A percentile compares a stretch with the other conserved stretches of the same genome.
Evolutionary conservation across 2,329 filamentous ascomycete genomes (phyloP).

Genomic region (Aspergillus chevalieri): DNA sequence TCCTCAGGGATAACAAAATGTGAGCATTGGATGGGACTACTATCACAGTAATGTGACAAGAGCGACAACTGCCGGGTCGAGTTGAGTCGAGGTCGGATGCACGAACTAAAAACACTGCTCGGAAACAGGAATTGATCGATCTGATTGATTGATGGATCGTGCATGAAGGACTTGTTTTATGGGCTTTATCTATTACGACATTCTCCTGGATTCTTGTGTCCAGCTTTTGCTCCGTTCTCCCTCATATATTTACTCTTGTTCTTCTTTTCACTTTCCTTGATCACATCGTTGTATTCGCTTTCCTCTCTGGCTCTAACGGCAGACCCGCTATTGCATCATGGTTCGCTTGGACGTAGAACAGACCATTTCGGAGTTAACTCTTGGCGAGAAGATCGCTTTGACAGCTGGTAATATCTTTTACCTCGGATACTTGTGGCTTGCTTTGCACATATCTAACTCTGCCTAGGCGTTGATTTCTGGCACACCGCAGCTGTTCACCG

Average conservation of each 20-base stretch:
- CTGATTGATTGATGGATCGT: no score
- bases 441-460: background rate
- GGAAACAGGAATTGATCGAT: no score
- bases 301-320: background rate
- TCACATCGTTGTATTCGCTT: background rate
- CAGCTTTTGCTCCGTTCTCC: background rate
- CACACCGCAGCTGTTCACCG: slow-evolving; percentile 59
- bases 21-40: no score
- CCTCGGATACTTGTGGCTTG: no score
- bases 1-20: no score
- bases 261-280: background rate
- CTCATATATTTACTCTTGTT: background rate
- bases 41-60: no score
- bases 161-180: no score
- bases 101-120: no score
- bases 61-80: no score
- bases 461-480: slow-evolving; percentile 55
- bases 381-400: slow-evolving; percentile 53
- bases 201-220: background rate
- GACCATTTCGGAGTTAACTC: slow-evolving; percentile 48
- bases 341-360: slow-evolving; percentile 36
- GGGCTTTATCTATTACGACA: background rate
- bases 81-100: no score
- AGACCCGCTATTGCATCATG: slow-evolving; percentile 17
- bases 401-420: slow-evolving; percentile 23